Conservation (phyloP, 2,329 filamentous ascomycete genomes). For the Penicillium sp. region DNA sequence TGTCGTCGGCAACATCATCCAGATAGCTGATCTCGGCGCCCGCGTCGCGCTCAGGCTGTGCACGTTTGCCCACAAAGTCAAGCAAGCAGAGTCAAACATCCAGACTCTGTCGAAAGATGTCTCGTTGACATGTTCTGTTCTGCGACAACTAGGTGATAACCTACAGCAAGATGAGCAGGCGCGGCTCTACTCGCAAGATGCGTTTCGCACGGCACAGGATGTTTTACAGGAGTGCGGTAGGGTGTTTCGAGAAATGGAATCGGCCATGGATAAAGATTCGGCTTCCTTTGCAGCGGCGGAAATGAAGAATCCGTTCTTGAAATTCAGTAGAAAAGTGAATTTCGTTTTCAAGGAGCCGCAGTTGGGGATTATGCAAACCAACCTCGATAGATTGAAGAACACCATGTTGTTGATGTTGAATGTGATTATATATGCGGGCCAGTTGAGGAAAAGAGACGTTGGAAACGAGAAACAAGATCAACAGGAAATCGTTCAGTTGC, state of each 20-base stretch:
- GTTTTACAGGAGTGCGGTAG: not conserved
- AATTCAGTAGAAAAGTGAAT: constrained; percentile 16
- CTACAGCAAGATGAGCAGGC: constrained; percentile 14
- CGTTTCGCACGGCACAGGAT: not conserved
- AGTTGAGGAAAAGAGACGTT: constrained; percentile 16
- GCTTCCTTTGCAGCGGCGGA: not conserved
- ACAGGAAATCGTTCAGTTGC: not conserved
- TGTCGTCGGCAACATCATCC: constrained; percentile 25
- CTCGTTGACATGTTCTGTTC: constrained; percentile 25
- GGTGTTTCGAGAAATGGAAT: constrained; percentile 1
- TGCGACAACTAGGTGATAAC: constrained; percentile 23
- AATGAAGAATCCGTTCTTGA: not conserved
- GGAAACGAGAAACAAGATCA: not conserved
- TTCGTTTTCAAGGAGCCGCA: constrained; percentile 22
- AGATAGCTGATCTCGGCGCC: constrained; percentile 29
- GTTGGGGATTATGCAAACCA: constrained; percentile 23
- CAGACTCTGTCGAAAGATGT: constrained; percentile 27
- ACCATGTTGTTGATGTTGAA: constrained; percentile 29
- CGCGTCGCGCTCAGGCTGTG: constrained; percentile 29
- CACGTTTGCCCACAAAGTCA: constrained; percentile 25
- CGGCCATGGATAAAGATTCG: not conserved
- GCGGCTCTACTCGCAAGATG: not conserved
- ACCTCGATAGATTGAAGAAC: constrained; percentile 30
- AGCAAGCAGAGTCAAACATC: constrained; percentile 20
- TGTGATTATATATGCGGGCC: constrained; percentile 29